A percentile compares a stretch with the other conserved stretches of the same genome.
Conservation (phyloP, 73 alveolate genomes). For the Durusdinium trenchii region DNA sequence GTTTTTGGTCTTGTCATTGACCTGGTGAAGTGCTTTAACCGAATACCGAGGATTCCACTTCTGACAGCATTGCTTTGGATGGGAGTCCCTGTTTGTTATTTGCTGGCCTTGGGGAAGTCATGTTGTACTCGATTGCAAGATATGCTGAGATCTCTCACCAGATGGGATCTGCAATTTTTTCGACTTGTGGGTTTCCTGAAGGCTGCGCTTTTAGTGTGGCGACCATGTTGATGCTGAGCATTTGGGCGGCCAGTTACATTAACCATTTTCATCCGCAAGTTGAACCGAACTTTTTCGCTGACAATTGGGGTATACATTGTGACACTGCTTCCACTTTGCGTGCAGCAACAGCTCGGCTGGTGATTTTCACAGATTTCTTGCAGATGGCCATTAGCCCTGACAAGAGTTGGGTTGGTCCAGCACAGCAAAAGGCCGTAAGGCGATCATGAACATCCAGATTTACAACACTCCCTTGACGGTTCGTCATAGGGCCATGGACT, state of each 20-base stretch:
- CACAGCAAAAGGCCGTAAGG: background rate
- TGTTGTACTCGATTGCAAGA: background rate
- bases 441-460: background rate
- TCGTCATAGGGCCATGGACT: background rate
- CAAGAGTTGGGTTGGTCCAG: background rate
- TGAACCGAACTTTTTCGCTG: background rate
- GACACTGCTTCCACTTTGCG: background rate
- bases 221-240: background rate
- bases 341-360: background rate
- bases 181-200: background rate
- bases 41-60: background rate
- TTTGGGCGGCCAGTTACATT: background rate
- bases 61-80: no score
- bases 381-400: background rate
- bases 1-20: background rate
- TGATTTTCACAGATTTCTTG: background rate
- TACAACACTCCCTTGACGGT: background rate
- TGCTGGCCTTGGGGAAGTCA: background rate
- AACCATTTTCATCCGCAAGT: no score
- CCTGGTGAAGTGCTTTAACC: background rate
- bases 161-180: background rate
- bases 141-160: background rate
- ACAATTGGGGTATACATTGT: background rate
- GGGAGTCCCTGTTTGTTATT: background rate
- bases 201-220: slow-evolving; percentile 8